Conservation (phyloP, 192 early-diverging fungal genomes). For the Coemansia brasiliensis region DNA sequence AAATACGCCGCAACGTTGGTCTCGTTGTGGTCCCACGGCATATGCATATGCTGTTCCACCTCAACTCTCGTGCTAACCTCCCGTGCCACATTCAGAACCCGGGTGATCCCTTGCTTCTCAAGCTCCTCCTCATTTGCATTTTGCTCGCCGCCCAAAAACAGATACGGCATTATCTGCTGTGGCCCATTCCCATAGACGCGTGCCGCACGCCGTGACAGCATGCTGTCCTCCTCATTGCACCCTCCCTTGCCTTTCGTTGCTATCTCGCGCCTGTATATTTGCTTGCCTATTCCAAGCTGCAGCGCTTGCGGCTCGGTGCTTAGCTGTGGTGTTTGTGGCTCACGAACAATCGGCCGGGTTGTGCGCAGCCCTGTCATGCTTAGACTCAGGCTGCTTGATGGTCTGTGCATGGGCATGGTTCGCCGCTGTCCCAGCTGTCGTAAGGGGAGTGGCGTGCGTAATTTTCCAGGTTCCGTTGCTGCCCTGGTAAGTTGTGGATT, state of each 20-base stretch:
- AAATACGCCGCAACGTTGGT: slow-evolving; percentile 64
- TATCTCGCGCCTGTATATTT: too few species aligned
- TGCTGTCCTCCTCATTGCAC: neutral
- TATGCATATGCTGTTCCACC: slow-evolving; percentile 32
- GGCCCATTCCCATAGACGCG: slow-evolving; percentile 36
- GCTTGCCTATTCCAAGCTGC: neutral
- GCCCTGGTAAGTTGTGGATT: slow-evolving; percentile 11
- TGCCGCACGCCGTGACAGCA: slow-evolving; percentile 28
- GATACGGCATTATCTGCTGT: slow-evolving; percentile 46
- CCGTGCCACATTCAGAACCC: slow-evolving; percentile 36
- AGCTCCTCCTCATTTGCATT: slow-evolving; percentile 23
- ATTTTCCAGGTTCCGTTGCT: slow-evolving; percentile 11
- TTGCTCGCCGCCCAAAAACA: slow-evolving; percentile 40
- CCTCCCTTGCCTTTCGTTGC: neutral
- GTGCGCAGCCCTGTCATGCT: neutral
- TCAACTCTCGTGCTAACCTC: slow-evolving; percentile 8
- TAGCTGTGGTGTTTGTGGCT: neutral
- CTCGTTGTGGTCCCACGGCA: slow-evolving; percentile 76
- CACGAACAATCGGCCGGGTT: neutral
- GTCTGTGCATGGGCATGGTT: neutral
- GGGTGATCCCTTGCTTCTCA: slow-evolving; percentile 4
- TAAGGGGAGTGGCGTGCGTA: slow-evolving; percentile 11
- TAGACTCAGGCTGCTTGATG: neutral
- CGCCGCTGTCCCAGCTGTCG: slow-evolving; percentile 9
- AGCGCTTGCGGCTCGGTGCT: neutral